Evolutionary conservation across 495 filamentous ascomycete species (phyloP), one percentile per base, ranked within the genome.

Genomic region (Hypoxylon subgilvum): DNA sequence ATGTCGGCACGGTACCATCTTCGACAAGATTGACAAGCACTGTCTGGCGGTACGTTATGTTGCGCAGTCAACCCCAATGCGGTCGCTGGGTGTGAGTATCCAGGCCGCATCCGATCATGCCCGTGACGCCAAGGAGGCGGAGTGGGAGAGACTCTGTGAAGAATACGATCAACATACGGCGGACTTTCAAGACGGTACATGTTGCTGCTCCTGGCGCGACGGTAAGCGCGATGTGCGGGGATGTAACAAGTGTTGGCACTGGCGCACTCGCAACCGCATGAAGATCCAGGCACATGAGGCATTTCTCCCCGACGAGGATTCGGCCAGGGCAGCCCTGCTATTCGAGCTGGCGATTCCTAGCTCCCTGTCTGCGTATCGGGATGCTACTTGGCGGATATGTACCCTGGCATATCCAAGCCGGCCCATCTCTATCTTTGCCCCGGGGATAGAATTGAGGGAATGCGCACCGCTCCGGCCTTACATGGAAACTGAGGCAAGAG

Each of bases 11-110:
- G 0, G 71, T 86, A 9, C n/a, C n/a, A n/a, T n/a, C n/a, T 84
- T 86, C 31, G 55, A 61, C 16, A 73, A 77, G 35, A 77, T 78
- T 1, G 32, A 28, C 1, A 52, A 61, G 8, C 67, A 62, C 0
- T 80, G 72, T 28, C 83, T 86, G 57, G 77, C 82, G 0, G 72
- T 67, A 22, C 68, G 70, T 6, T 84, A 76, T 45, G 76, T 79
- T 22, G 57, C 76, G 16, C 56, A 74, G 14, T n/a, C n/a, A n/a
- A n/a, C n/a, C n/a, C n/a, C n/a, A n/a, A n/a, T n/a, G n/a, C n/a
- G n/a, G n/a, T n/a, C n/a, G n/a, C 43, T 78, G 0, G 67, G 69
- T 28, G 8, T 41, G 0, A 22, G 31, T 0, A 82, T 86, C 34
- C 63, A 75, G 27, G 25, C 14, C 0, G 38, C 40, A 6, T 70